Base-by-base conservation (phyloP, 108 stramenopile genomes). In the Fragilariopsis cylindrus region DNA sequence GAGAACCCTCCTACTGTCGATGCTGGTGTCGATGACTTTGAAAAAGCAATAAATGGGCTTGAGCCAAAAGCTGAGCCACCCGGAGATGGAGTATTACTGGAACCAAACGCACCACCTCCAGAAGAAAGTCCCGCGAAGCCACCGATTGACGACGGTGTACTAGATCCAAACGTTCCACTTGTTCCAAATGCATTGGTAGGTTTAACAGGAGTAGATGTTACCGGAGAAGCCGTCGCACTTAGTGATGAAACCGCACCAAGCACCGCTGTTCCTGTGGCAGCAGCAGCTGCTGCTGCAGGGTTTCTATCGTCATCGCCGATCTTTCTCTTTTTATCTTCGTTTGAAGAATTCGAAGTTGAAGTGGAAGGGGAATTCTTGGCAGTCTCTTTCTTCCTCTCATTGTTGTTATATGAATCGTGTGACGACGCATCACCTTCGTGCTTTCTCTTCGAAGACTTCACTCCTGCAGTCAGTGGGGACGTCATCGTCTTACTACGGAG, bases 231-330 rank as follows among this genome's bases (percentile, higher is more conserved):
- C 8, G 79, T 49, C 30, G 63, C 79, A 75, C 85, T 83, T 18
- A 88, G 77, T 50, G 70, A 16, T 6, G 85, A 79, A 7, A 82
- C 54, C 0, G 72, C 53, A 60, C 81, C 84, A 73, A 82, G 79
- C 41, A 48, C 72, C 42, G 71, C 12, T 45, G 65, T 65, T 60
- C 8, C 58, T 30, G 30, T 30, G 30, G 30, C 30, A 30, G 30
- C 30, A 30, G 30, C 30, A 30, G 30, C 30, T 30, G 30, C 30
- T 30, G 30, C 30, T 30, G 30, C 30, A 30, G 30, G 30, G 1
- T 30, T 30, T 30, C 30, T 30, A 30, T 30, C 30, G 30, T 30
- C 30, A 30, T 30, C 30, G 30, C 30, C 30, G 30, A 30, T 30
- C 30, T 30, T 30, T 30, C 30, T 30, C 30, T 30, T 30, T 30